Base-by-base conservation (phyloP, 768 basidiomycete genomes). In the Crucibulum laeve region DNA sequence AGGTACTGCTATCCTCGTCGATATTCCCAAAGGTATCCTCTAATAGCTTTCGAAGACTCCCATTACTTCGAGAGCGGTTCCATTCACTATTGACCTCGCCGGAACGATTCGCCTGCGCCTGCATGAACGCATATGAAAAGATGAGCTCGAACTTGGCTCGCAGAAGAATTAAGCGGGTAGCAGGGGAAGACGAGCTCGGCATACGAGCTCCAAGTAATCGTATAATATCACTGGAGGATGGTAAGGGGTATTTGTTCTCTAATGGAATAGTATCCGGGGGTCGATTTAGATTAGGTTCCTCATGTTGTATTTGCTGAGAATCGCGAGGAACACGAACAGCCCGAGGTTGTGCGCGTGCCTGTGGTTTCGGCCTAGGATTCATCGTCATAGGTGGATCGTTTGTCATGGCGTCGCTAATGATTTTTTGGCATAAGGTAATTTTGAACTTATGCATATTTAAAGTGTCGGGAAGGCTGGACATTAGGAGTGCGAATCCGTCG, bases 391-490 rank as follows among this genome's bases (percentile, higher is more conserved):
- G n/a, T n/a, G 8, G 7, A 30, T 7, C 8, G 28, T n/a, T 36
- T 17, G 53, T 50, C 5, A 50, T 38, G 6, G 53, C 49, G 36
- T 58, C 60, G 6, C 55, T 58, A 30, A 72, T 50, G 36, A 68
- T 60, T 51, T 62, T 69, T 44, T 67, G 65, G 46, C 67, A 71
- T 17, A 71, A 48, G 1, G 55, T 53, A n/a, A 71, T 51, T 51
- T 71, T 72, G 43, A 74, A 74, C 35, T 56, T 61, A 43, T 64
- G 59, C 13, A 61, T 51, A 4, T 62, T 57, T 26, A 56, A 40
- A 3, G 70, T 62, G 34, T 62, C 59, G 4, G 55, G 58, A 24
- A 73, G 52, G 45, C 56, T 53, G 19, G 60, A 59, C 48, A 70
- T 51, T 40, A 72, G 35, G 19, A 46, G 50, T 22, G 59, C 54